Evolutionary conservation across 345 rosid species (phyloP), one percentile per base, ranked within the genome.

Genomic region (Jatropha curcas): DNA sequence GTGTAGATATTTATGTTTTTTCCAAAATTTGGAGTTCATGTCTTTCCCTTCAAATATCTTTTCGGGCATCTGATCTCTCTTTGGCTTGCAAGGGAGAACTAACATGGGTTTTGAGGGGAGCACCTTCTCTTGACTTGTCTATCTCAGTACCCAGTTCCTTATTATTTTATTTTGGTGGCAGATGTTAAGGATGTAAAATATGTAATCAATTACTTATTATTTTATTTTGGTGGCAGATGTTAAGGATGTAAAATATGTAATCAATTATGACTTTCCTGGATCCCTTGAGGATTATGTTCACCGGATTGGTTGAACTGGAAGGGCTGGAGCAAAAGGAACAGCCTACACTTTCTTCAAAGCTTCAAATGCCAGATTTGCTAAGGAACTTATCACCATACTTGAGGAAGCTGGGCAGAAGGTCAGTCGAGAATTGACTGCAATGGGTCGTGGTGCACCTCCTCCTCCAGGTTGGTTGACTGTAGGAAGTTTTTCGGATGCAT

Each of bases 251-350:
- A 93, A 87, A 80, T 96, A 88, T 65, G 99, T 96, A 76, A 88
- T 93, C 74, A 96, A 96, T 79, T 96, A 96, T 46, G 99, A 96
- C 86, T 96, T 96, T 77, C 99, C 99, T 65, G 98, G 98, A 71
- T 93, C 99, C 51, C 91, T 93, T 7, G 99, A 96, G 77, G 99
- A 96, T 85, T 96, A 96, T 65, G 99, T 96, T 60, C 99, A 96
- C 68, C 91, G 98, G 33, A 96, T 96, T 72, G 99, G 99, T 68
- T 81, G 99, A 75, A 93, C 99, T 0, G 99, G 99, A 73, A 96
- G 99, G 68, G 99, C 99, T 0, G 99, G 99, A 37, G 99, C 99
- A 1, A 96, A 93, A 83, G 99, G 99, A 79, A 96, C 99, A 57
- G 99, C 98, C 5, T 96, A 96, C 82, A 85, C 91, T 41, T 96